Evolutionary conservation across 2,329 filamentous ascomycete species (phyloP), one percentile per base, ranked within the genome.

Genomic region (Didymella arachidicola): DNA sequence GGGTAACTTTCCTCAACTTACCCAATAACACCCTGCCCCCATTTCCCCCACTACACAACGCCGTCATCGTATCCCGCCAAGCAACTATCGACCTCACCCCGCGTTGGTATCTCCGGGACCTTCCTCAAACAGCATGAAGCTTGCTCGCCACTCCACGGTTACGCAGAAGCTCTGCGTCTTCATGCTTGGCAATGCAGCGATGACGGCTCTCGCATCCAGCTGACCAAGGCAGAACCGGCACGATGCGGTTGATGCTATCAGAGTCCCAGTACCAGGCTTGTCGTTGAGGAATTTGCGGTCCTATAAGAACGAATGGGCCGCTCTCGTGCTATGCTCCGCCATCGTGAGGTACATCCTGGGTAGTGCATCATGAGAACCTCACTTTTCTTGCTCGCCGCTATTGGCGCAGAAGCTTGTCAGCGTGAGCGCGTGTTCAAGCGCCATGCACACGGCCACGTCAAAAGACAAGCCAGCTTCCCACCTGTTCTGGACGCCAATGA

Each of bases 401-500:
- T 73, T 67, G 70, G 70, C 63, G 68, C 68, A 39, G 61, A 73
- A 50, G 74, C 73, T 16, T 77, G 73, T 46, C 71, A 75, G 59
- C 69, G 72, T 48, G 74, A 76, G 57, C 66, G 67, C 47, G 59
- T 57, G 16, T 66, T 71, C 50, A 63, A 64, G 16, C 60, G 63
- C 25, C 68, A 69, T 46, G 50, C 60, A 27, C 67, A 71, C 45
- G 55, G 49, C 16, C 64, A 67, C 57, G 57, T 67, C 18, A 75
- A 74, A 56, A 68, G 72, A 30, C 71, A 76, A 34, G 59, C 41
- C 6, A 65, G 67, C 2, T 76, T 76, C 42, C 75, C 75, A 19
- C 73, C 74, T 11, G 65, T 66, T 0, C 61, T 78, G 38, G 72
- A 76, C 41, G 55, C 69, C 1, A 70, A 78, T 47, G 78, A 80